phyloP scores from a whole-genome alignment of 331 rosid species.

The Prunus yedoensis region DNA sequence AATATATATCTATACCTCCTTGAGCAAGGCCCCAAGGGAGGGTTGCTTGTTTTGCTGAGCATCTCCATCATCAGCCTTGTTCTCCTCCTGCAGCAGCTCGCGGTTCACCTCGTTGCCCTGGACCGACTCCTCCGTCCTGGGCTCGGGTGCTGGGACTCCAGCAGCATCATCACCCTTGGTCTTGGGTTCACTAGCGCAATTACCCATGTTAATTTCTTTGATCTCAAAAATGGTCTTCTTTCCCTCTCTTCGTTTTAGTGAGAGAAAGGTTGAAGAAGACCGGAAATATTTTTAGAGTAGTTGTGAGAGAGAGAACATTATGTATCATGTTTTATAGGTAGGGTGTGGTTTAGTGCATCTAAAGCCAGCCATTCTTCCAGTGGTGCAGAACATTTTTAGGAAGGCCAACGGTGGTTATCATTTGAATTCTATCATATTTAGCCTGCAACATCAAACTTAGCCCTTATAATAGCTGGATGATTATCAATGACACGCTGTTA shows the following conservation, averaged over 20 bases:
- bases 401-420: constrained; percentile 7
- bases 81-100: neutral
- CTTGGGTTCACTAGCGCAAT: constrained; percentile 33
- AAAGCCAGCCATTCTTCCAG: constrained; percentile 19
- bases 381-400: constrained; percentile 31
- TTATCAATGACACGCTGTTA: neutral
- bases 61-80: neutral
- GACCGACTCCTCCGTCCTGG: constrained; percentile 2
- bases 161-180: constrained; percentile 27
- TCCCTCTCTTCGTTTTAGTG: constrained; percentile 13
- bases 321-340: constrained; percentile 7
- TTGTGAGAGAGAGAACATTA: neutral
- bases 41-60: neutral
- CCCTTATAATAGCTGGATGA: neutral
- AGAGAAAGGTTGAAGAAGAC: constrained; percentile 32
- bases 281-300: neutral
- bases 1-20: constrained; percentile 2
- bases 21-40: constrained; percentile 29
- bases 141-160: constrained; percentile 8
- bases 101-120: neutral
- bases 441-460: constrained; percentile 10
- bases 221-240: constrained; percentile 11
- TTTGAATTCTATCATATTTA: constrained; percentile 17
- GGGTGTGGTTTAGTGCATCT: neutral
- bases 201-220: constrained; percentile 26